Conservation (phyloP, 202 grass and related monocot species). For the Hordeum pubiflorum region DNA sequence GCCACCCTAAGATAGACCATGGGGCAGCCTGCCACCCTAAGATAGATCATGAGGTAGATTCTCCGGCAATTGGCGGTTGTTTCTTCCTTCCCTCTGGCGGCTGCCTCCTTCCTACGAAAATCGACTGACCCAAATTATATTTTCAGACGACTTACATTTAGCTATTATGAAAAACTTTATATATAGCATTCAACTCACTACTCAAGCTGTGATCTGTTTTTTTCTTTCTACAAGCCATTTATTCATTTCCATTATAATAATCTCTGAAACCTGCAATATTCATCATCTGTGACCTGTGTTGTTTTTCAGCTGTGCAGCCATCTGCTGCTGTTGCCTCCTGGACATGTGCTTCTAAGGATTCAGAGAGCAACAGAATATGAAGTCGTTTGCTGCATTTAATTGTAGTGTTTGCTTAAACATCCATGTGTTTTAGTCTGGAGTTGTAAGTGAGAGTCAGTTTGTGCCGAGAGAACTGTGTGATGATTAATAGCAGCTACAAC, state of each 20-base stretch:
- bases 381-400: not conserved
- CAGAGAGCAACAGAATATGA: not conserved
- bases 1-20: too few relatives aligned
- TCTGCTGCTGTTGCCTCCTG: conserved; percentile 43
- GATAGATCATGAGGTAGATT: too few relatives aligned
- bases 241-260: not conserved
- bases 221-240: not conserved
- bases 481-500: not conserved
- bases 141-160: too few relatives aligned
- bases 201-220: not conserved
- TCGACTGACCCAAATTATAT: too few relatives aligned
- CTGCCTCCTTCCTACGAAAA: too few relatives aligned
- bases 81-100: too few relatives aligned
- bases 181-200: not conserved
- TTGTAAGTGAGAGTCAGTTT: not conserved
- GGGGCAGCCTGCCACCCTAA: too few relatives aligned
- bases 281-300: not conserved
- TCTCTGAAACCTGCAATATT: not conserved
- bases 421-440: not conserved
- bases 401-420: not conserved
- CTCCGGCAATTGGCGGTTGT: too few relatives aligned
- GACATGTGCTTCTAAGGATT: conserved; percentile 33
- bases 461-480: not conserved
- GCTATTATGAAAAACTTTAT: too few relatives aligned
- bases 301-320: conserved; percentile 39